phyloP scores from a whole-genome alignment of 176 grass and related monocot genomes.

The Poa pratensis region DNA sequence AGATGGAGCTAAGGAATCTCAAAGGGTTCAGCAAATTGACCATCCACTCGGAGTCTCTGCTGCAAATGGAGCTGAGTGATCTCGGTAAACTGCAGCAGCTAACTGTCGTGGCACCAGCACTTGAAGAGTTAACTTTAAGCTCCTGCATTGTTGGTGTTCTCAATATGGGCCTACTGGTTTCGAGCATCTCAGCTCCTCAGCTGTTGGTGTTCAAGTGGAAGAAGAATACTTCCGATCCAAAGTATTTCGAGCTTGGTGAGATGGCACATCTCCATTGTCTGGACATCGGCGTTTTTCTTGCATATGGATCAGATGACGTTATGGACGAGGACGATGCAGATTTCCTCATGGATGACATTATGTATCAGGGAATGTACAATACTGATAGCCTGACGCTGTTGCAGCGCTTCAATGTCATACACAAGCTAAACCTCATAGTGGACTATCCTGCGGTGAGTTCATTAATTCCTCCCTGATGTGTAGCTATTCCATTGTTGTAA shows the following conservation, averaged over 20 bases:
- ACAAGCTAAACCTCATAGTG: background rate
- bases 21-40: background rate
- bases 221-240: background rate
- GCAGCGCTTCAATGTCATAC: background rate
- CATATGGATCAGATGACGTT: background rate
- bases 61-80: background rate
- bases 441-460: background rate
- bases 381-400: background rate
- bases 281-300: background rate
- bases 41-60: slow-evolving; percentile 19
- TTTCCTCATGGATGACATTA: background rate
- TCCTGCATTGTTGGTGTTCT: background rate
- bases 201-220: background rate
- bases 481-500: background rate
- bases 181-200: background rate
- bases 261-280: background rate
- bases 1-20: background rate
- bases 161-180: background rate
- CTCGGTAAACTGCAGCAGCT: background rate
- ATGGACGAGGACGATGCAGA: background rate
- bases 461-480: background rate
- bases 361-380: background rate
- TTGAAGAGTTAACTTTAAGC: background rate
- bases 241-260: background rate
- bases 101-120: background rate